Evolutionary conservation across 441 rosid species (phyloP).

Genomic region (Populus hybrid): DNA sequence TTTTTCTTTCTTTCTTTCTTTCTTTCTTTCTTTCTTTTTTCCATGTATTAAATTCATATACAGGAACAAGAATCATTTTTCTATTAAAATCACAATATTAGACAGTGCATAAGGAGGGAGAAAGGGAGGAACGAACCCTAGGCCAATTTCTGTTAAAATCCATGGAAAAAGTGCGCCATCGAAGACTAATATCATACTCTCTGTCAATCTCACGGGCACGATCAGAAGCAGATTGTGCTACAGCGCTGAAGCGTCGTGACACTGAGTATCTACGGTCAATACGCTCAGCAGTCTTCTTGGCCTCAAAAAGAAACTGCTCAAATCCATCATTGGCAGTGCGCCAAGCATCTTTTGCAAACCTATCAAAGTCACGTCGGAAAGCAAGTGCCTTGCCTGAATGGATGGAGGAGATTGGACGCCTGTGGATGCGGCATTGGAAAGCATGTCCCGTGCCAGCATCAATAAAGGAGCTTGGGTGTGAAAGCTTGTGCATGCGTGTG

Average conservation of each 20-base stretch:
- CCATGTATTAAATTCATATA: neutral
- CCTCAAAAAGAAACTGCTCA: slow-evolving; percentile 71
- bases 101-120: neutral
- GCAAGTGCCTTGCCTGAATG: slow-evolving; percentile 6
- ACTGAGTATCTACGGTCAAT: slow-evolving; percentile 74
- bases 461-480: neutral
- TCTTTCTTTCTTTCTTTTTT: too few relatives aligned
- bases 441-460: slow-evolving; percentile 19
- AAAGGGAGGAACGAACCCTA: slow-evolving; percentile 41
- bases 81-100: neutral
- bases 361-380: slow-evolving; percentile 61
- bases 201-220: slow-evolving; percentile 76
- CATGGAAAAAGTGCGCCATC: slow-evolving; percentile 58
- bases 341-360: slow-evolving; percentile 82
- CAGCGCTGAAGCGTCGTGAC: slow-evolving; percentile 53
- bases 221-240: slow-evolving; percentile 49
- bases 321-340: slow-evolving; percentile 73
- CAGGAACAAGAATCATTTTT: neutral
- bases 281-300: slow-evolving; percentile 77
- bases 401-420: slow-evolving; percentile 26
- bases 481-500: neutral
- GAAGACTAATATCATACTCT: slow-evolving; percentile 55
- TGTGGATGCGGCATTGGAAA: neutral
- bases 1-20: neutral
- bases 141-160: slow-evolving; percentile 86